Percentiles rank a stretch among this genome's conserved stretches.
These are phyloP conservation scores for Aspergillus saccharolyticus DNA, from an alignment of 495 filamentous ascomycete genomes.

Conservation along the genomic window DNA sequence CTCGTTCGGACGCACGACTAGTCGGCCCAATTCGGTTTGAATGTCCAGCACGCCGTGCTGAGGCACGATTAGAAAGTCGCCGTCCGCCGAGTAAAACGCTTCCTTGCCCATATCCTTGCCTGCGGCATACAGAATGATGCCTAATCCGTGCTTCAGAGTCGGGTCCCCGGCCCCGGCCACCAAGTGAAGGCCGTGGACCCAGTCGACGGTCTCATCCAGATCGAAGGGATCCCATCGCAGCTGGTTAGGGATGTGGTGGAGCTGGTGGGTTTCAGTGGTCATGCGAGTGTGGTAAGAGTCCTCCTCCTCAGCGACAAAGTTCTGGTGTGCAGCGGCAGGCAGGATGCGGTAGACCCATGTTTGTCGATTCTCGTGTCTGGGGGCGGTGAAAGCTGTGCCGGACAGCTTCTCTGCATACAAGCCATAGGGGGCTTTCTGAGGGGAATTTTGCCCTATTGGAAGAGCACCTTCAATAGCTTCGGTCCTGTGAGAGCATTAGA, in stretches of 20 bases:
- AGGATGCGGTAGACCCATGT: conserved; percentile 93
- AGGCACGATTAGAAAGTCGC: conserved; percentile 79
- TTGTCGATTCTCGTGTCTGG: conserved; percentile 82
- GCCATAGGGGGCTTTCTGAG: conserved; percentile 78
- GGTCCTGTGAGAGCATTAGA: conserved; percentile 19
- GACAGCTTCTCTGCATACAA: conserved; percentile 93
- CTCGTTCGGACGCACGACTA: conserved; percentile 84
- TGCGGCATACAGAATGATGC: conserved; percentile 77
- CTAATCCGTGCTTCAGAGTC: conserved; percentile 72
- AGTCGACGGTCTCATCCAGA: conserved; percentile 65
- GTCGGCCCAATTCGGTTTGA: conserved; percentile 74
- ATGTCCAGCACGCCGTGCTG: conserved; percentile 84
- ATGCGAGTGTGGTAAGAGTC: conserved; percentile 50
- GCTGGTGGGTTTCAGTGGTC: conserved; percentile 45
- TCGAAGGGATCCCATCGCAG: conserved; percentile 92
- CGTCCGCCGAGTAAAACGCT: conserved; percentile 88
- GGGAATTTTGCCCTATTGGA: conserved; percentile 73
- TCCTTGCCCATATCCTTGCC: conserved; percentile 73
- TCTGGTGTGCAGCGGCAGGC: conserved; percentile 73
- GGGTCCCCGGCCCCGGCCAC: conserved; percentile 81
- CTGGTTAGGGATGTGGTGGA: conserved; percentile 75
- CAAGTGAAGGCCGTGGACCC: conserved; percentile 70
- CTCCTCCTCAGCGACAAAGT: conserved; percentile 57
- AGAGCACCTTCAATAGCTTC: conserved; percentile 56
- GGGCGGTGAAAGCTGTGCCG: conserved; percentile 89